Conservation (phyloP, 2,329 filamentous ascomycete genomes). For the Hypocreales sp. region DNA sequence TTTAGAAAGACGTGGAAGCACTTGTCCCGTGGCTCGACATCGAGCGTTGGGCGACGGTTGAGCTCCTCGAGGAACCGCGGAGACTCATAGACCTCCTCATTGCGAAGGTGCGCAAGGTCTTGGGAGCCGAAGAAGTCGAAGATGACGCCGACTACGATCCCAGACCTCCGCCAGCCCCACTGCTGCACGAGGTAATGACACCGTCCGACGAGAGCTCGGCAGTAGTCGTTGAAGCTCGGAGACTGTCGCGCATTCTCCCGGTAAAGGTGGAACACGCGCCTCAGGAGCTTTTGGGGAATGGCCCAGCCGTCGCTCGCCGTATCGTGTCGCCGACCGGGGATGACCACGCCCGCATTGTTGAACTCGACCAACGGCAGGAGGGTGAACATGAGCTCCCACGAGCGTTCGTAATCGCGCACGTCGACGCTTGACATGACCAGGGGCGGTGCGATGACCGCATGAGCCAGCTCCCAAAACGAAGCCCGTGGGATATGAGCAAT, state of each 20-base stretch:
- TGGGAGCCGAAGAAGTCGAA: conserved; percentile 55
- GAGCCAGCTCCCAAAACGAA: conserved; percentile 46
- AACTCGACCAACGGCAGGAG: conserved; percentile 47
- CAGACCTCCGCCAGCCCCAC: conserved; percentile 50
- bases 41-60: conserved; percentile 26
- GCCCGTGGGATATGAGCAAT: conserved; percentile 31
- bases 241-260: conserved; percentile 36
- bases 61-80: conserved; percentile 46
- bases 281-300: conserved; percentile 40
- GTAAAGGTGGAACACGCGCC: conserved; percentile 42
- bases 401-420: conserved; percentile 32
- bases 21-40: conserved; percentile 36
- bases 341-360: conserved; percentile 33
- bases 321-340: conserved; percentile 15
- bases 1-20: conserved; percentile 57
- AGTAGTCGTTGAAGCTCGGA: conserved; percentile 51
- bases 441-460: conserved; percentile 23
- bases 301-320: conserved; percentile 38
- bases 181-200: conserved; percentile 48
- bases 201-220: conserved; percentile 39
- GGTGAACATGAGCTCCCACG: conserved; percentile 44
- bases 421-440: conserved; percentile 21
- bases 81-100: conserved; percentile 47
- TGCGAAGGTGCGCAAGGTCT: conserved; percentile 44
- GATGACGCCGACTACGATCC: conserved; percentile 40